These are phyloP conservation scores for Myochromella boudieri DNA, from an alignment of 768 basidiomycete species.

Conservation along the genomic window DNA sequence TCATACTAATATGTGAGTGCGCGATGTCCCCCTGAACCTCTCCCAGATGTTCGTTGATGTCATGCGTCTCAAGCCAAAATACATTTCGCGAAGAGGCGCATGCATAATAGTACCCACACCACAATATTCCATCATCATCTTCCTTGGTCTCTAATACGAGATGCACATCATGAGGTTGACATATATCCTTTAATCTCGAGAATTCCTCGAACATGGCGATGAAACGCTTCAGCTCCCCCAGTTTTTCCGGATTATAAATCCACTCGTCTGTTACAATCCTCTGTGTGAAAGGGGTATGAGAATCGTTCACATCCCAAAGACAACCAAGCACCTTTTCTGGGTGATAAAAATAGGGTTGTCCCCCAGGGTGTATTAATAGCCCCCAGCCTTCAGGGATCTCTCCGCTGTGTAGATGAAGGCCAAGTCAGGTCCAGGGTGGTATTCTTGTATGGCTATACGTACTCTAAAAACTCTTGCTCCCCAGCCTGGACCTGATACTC, in stretches of 20 bases:
- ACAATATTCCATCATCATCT: not conserved
- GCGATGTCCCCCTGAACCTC: slow-evolving; percentile 5
- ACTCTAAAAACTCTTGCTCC: slow-evolving; percentile 7
- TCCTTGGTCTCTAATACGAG: slow-evolving; percentile 3
- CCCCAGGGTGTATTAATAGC: slow-evolving; percentile 9
- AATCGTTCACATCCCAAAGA: not conserved
- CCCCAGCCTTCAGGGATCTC: slow-evolving; percentile 9
- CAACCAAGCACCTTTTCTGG: not conserved
- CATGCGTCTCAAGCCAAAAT: slow-evolving; percentile 11
- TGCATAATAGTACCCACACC: slow-evolving; percentile 15
- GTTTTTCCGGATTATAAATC: slow-evolving; percentile 1
- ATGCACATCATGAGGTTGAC: slow-evolving; percentile 6
- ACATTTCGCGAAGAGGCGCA: slow-evolving; percentile 7
- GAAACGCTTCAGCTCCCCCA: not conserved
- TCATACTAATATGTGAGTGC: slow-evolving; percentile 8
- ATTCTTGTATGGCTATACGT: not conserved
- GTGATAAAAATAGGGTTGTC: slow-evolving; percentile 14
- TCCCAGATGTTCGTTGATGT: not conserved
- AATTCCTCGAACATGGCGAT: slow-evolving; percentile 6
- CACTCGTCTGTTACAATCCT: slow-evolving; percentile 11
- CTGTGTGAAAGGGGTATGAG: not conserved
- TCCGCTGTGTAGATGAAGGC: not conserved
- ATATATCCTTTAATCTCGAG: not conserved
- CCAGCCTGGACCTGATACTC: not conserved
- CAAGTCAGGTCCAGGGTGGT: not conserved